These are phyloP conservation scores for Fusarium camptoceras DNA, from an alignment of 2,329 filamentous ascomycete genomes.

Conservation along the genomic window DNA sequence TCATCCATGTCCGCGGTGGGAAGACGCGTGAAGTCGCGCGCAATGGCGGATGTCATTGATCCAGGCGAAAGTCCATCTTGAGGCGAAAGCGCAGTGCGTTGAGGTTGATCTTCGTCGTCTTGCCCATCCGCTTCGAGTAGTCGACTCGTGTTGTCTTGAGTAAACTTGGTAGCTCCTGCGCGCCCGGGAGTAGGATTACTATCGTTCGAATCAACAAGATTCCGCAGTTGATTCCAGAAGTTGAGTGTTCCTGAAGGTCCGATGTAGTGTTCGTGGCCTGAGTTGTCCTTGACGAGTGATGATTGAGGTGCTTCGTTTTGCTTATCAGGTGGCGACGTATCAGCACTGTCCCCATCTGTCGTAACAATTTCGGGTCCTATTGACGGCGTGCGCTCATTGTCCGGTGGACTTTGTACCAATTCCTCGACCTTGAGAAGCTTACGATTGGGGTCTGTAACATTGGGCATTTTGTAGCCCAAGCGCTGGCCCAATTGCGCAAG, in stretches of 20 bases:
- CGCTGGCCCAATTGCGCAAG: constrained; percentile 48
- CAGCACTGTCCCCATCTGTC: neutral
- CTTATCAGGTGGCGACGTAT: constrained; percentile 18
- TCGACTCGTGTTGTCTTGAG: constrained; percentile 32
- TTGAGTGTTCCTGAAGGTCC: constrained; percentile 53
- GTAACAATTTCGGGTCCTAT: constrained; percentile 8
- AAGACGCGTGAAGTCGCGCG: constrained; percentile 46
- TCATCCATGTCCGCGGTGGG: constrained; percentile 46
- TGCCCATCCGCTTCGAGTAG: constrained; percentile 34
- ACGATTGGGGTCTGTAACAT: constrained; percentile 39
- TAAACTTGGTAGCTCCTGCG: constrained; percentile 22
- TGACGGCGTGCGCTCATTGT: neutral
- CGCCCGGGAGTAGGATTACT: neutral
- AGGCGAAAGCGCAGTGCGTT: neutral
- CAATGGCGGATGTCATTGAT: constrained; percentile 45
- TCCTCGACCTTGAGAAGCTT: constrained; percentile 32
- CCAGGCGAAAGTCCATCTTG: constrained; percentile 43
- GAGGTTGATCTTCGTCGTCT: constrained; percentile 24
- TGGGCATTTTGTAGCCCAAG: constrained; percentile 52
- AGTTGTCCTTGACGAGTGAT: constrained; percentile 49
- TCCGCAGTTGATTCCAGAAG: constrained; percentile 52
- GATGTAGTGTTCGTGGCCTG: constrained; percentile 53
- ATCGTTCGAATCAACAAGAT: constrained; percentile 46
- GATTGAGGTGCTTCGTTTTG: constrained; percentile 39
- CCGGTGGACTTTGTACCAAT: constrained; percentile 11